These are phyloP conservation scores for Eucalyptus albens DNA, from an alignment of 345 rosid genomes.

Conservation along the genomic window DNA sequence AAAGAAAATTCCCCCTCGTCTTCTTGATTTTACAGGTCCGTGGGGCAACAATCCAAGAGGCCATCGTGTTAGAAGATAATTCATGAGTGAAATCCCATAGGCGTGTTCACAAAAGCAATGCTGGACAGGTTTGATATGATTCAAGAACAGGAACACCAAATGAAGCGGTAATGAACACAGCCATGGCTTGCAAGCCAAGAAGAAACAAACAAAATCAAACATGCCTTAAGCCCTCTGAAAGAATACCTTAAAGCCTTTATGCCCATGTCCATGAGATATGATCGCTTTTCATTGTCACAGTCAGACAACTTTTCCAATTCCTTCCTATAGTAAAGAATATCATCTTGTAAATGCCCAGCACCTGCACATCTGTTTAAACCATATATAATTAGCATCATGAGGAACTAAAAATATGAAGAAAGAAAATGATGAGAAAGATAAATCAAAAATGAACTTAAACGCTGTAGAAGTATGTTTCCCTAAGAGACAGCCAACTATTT, in stretches of 20 bases:
- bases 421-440: not conserved
- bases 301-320: slow-evolving; percentile 39
- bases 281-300: slow-evolving; percentile 51
- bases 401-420: not conserved
- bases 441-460: not conserved
- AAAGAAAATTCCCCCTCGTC: not conserved
- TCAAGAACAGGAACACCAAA: not conserved
- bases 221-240: not conserved
- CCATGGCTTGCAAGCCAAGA: not conserved
- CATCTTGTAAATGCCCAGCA: slow-evolving; percentile 84
- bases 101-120: not conserved
- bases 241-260: slow-evolving; percentile 71
- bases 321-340: slow-evolving; percentile 56
- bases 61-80: not conserved
- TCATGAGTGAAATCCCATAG: not conserved
- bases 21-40: not conserved
- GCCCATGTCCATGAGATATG: slow-evolving; percentile 67
- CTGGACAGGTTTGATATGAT: not conserved
- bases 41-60: not conserved
- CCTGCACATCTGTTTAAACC: slow-evolving; percentile 59
- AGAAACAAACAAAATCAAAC: not conserved
- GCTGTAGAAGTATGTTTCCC: not conserved
- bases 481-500: not conserved
- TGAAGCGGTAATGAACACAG: not conserved
- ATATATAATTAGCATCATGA: not conserved